Evolutionary conservation across 371 early-diverging fungal species (phyloP), one percentile per base, ranked within the genome.

Genomic region (Saksenaea oblongispora): DNA sequence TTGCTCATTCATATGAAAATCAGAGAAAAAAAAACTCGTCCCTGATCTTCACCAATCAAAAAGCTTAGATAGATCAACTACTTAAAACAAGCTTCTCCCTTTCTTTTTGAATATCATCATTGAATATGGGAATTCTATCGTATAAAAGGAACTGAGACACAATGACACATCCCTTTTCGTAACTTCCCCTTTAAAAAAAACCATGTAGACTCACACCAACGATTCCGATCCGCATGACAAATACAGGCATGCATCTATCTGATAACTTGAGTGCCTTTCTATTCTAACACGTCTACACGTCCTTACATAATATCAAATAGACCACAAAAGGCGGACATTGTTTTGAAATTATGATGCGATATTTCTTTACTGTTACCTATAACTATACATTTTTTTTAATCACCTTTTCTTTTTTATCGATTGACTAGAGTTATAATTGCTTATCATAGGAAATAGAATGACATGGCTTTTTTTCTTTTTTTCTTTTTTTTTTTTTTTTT

Each of bases 171-270:
- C 5, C 42, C 18, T 17, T 4, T 17, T 41, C 42, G 14, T 17
- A 41, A 31, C 31, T 7, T 7, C 31, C 31, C 31, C 7, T 31
- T 7, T 31, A 4, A 31, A 31, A 31, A 31, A n/a, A n/a, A n/a
- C n/a, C n/a, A n/a, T 7, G 31, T 31, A 4, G 31, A n/a, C n/a
- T 31, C 14, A 41, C 13, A 41, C 14, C 8, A 47, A n/a, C 3
- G 27, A 47, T 47, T 47, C 51, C 51, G 51, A 47, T 47, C 51
- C 22, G 51, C 51, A 47, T 47, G 51, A 47, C 51, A 47, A 47
- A 47, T 47, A 17, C 51, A 7, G 51, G 24, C 51, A 47, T 47
- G 51, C 51, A 47, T 47, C 24, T 22, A 10, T 47, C 22, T n/a
- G 10, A 22, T 47, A 7, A 5, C 2, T 41, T 17, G n/a, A n/a